Percentiles rank a stretch among this genome's conserved stretches.
phyloP scores from a whole-genome alignment of 352 stramenopile species.

The Phytophthora cactorum region DNA sequence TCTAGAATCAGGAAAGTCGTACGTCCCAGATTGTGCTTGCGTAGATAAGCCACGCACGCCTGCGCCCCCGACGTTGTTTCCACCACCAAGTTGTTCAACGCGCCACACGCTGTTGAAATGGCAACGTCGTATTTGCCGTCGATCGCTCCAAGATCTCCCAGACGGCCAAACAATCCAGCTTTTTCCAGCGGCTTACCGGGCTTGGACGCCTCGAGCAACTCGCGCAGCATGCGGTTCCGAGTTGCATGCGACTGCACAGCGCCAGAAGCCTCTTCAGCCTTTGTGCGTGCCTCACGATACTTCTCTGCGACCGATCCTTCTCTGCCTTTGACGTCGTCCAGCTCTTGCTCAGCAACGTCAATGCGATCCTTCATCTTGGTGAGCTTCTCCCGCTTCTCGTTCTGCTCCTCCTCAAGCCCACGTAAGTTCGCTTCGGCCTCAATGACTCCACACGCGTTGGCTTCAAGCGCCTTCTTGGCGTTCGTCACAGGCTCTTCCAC shows the following conservation, averaged over 20 bases:
- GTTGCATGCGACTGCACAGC: constrained; percentile 75
- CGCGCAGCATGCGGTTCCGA: constrained; percentile 82
- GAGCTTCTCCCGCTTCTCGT: constrained; percentile 60
- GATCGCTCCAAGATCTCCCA: constrained; percentile 98
- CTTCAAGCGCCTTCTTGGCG: constrained; percentile 83
- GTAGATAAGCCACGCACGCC: constrained; percentile 95
- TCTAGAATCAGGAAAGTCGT: constrained; percentile 99
- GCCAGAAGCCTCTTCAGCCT: constrained; percentile 79
- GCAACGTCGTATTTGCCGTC: constrained; percentile 97
- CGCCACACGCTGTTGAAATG: constrained; percentile 96
- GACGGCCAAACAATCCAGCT: constrained; percentile 94
- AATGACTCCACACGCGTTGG: constrained; percentile 57
- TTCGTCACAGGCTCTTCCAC: constrained; percentile 74
- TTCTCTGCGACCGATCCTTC: constrained; percentile 59
- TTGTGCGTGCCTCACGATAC: constrained; percentile 72
- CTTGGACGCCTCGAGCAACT: constrained; percentile 91
- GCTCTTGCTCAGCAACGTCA: constrained; percentile 81
- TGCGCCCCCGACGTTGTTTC: constrained; percentile 96
- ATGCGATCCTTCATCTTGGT: constrained; percentile 72
- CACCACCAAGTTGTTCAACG: constrained; percentile 98
- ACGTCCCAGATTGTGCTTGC: constrained; percentile 95
- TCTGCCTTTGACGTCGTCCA: constrained; percentile 64
- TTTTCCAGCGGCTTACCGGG: constrained; percentile 91
- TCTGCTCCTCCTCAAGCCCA: constrained; percentile 69
- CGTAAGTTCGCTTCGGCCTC: constrained; percentile 65